phyloP scores from a whole-genome alignment of 2,329 filamentous ascomycete species.

The Pseudogymnoascus sp. region DNA sequence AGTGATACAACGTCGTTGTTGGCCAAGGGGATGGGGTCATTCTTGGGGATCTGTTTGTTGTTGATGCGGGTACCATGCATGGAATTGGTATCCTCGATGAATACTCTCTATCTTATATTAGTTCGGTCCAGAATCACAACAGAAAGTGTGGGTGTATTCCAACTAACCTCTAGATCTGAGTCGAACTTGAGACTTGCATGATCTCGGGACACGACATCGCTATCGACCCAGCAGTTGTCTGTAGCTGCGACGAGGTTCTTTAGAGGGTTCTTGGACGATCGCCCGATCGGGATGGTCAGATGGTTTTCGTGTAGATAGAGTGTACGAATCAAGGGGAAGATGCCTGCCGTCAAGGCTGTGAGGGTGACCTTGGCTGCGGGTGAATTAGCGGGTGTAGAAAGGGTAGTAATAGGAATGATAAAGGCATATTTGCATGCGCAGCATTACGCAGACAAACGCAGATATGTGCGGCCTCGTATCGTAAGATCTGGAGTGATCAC shows the following conservation, averaged over 20 bases:
- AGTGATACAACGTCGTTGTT: conserved; percentile 35
- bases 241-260: conserved; percentile 36
- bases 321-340: conserved; percentile 3
- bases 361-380: conserved; percentile 7
- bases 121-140: conserved; percentile 16
- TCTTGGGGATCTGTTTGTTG: conserved; percentile 31
- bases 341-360: conserved; percentile 6
- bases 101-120: conserved; percentile 31
- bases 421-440: neutral
- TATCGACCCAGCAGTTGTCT: conserved; percentile 61
- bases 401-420: neutral
- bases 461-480: neutral
- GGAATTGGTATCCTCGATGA: conserved; percentile 46
- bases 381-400: neutral
- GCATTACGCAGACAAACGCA: neutral
- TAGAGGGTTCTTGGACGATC: conserved; percentile 37
- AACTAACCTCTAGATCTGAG: conserved; percentile 36
- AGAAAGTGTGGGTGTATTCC: neutral
- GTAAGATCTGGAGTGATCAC: neutral
- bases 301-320: conserved; percentile 7
- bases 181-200: conserved; percentile 50
- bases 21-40: conserved; percentile 24
- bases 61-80: conserved; percentile 56
- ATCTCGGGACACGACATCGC: conserved; percentile 60
- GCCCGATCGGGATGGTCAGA: conserved; percentile 30